These are phyloP conservation scores for Auricularia heimuer DNA, from an alignment of 768 basidiomycete genomes.

Conservation along the genomic window DNA sequence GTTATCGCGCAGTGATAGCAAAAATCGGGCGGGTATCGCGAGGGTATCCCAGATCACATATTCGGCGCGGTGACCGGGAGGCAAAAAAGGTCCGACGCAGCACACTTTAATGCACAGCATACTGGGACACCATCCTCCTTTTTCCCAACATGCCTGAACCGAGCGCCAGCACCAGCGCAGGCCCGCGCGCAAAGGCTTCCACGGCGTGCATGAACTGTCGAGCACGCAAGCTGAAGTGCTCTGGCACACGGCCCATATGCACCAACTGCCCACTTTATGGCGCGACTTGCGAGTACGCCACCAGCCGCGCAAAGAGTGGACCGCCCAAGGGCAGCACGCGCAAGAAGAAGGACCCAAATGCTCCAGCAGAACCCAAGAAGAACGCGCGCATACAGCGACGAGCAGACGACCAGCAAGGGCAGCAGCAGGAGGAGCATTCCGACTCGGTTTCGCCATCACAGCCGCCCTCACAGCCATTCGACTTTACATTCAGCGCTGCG, in stretches of 20 bases:
- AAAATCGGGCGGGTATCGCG: too few species aligned
- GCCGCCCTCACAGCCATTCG: neutral
- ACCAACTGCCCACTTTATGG: neutral
- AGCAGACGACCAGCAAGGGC: neutral
- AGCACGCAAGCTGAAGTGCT: constrained; percentile 1
- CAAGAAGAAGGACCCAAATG: neutral
- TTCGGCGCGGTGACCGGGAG: too few species aligned
- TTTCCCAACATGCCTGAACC: neutral
- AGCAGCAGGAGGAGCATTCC: neutral
- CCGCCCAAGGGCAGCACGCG: neutral
- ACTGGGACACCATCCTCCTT: too few species aligned
- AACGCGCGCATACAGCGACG: neutral
- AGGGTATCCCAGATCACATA: too few species aligned
- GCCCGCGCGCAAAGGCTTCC: neutral
- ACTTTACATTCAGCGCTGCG: neutral
- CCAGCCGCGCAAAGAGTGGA: neutral
- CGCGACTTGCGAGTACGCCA: constrained; percentile 1
- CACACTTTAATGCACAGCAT: too few species aligned
- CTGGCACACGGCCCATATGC: neutral
- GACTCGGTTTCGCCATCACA: neutral
- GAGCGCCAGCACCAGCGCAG: neutral
- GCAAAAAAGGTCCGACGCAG: too few species aligned
- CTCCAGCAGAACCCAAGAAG: neutral
- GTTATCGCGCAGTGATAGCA: too few species aligned
- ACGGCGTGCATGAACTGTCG: neutral